Evolutionary conservation across 495 filamentous ascomycete species (phyloP).

Genomic region (Margaritispora aquatica): DNA sequence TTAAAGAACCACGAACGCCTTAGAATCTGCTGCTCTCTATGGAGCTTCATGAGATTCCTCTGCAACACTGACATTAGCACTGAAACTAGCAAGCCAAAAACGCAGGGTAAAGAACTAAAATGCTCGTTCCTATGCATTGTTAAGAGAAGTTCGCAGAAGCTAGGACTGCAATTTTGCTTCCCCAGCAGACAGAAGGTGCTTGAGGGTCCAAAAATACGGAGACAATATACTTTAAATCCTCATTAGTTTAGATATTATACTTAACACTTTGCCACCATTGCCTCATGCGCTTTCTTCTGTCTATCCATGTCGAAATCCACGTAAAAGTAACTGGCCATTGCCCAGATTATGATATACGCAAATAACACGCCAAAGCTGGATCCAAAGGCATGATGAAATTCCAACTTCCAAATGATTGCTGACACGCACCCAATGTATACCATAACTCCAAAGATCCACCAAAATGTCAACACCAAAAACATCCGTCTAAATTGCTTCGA

Average conservation of each 20-base stretch:
- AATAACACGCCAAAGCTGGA: slow-evolving; percentile 7
- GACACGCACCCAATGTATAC: slow-evolving; percentile 10
- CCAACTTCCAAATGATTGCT: slow-evolving; percentile 14
- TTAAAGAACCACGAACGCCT: no score
- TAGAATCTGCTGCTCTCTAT: no score
- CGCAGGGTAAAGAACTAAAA: no score
- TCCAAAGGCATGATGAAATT: slow-evolving; percentile 17
- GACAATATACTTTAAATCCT: not conserved
- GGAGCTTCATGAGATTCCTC: no score
- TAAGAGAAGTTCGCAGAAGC: no score
- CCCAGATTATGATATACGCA: slow-evolving; percentile 14
- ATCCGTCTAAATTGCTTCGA: slow-evolving; percentile 10
- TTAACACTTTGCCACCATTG: not conserved
- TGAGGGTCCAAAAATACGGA: not conserved
- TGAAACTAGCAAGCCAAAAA: no score
- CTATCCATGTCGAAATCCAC: slow-evolving; percentile 4
- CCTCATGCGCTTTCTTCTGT: slow-evolving; percentile 1
- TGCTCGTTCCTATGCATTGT: no score
- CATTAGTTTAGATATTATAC: not conserved
- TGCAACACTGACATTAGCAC: no score
- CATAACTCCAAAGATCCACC: slow-evolving; percentile 13
- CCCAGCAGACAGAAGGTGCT: no score
- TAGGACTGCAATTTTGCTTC: no score
- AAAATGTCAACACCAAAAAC: slow-evolving; percentile 9
- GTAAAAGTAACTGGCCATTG: not conserved